Conservation (phyloP, 1,284 basidiomycete species). For the Hypsizygus ulmarius region DNA sequence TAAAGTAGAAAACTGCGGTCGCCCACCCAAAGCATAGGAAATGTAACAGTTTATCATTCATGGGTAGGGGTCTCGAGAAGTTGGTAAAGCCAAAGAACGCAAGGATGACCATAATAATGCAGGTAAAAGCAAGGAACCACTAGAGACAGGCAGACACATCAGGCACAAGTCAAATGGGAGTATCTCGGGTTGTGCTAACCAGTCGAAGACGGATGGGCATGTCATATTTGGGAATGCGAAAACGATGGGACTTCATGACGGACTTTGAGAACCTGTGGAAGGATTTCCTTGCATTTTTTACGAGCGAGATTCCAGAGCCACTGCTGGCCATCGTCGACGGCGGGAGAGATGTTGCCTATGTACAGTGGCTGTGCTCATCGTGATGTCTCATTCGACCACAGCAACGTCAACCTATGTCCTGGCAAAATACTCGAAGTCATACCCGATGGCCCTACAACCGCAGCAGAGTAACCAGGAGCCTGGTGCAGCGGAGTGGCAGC, state of each 20-base stretch:
- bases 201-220: conserved; percentile 71
- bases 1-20: conserved; percentile 83
- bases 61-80: conserved; percentile 57
- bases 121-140: conserved; percentile 76
- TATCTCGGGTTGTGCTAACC: conserved; percentile 38
- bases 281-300: conserved; percentile 24
- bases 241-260: conserved; percentile 41
- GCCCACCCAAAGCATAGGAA: conserved; percentile 80
- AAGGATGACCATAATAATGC: conserved; percentile 59
- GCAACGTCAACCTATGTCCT: conserved; percentile 54
- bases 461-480: conserved; percentile 16
- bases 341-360: not conserved
- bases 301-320: conserved; percentile 10
- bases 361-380: conserved; percentile 12
- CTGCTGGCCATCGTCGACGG: conserved; percentile 9
- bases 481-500: conserved; percentile 63
- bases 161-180: conserved; percentile 12
- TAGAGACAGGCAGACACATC: conserved; percentile 26
- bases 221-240: conserved; percentile 61
- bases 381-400: conserved; percentile 58
- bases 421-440: conserved; percentile 66
- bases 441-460: conserved; percentile 32
- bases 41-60: conserved; percentile 84
- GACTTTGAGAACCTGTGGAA: conserved; percentile 28
- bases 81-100: conserved; percentile 76